Conservation (phyloP, 192 early-diverging fungal species). For the Entrophospora sp. region DNA sequence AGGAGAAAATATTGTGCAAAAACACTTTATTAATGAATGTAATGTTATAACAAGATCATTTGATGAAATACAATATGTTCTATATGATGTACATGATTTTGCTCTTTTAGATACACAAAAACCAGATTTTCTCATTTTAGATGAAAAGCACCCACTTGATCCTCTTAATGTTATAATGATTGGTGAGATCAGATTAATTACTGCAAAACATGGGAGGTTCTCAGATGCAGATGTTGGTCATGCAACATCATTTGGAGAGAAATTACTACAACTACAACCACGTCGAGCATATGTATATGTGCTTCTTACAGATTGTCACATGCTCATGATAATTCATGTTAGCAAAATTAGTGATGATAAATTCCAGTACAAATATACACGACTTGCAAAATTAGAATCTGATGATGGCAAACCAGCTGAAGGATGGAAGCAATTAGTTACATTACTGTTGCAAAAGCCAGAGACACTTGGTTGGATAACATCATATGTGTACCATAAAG, state of each 20-base stretch:
- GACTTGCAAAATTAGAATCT: background rate
- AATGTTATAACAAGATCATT: background rate
- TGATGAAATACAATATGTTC: background rate
- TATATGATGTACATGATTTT: background rate
- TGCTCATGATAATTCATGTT: background rate
- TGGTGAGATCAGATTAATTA: background rate
- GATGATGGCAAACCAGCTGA: background rate
- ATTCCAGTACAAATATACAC: background rate
- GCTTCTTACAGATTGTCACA: background rate
- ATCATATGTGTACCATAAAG: background rate
- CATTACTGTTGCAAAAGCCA: background rate
- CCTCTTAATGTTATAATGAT: background rate
- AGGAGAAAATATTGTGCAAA: background rate
- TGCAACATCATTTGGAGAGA: background rate
- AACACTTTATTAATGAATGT: background rate
- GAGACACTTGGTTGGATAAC: background rate
- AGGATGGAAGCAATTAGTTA: background rate
- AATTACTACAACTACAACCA: background rate
- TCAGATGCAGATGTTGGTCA: background rate
- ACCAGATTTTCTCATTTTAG: background rate
- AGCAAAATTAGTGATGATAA: background rate
- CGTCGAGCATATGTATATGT: background rate
- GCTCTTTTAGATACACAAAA: background rate
- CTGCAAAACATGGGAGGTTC: background rate
- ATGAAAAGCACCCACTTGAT: background rate